Percentiles rank a stretch among this genome's conserved stretches.
Conservation (phyloP, 2,329 filamentous ascomycete genomes). For the Xylaria multiplex region DNA sequence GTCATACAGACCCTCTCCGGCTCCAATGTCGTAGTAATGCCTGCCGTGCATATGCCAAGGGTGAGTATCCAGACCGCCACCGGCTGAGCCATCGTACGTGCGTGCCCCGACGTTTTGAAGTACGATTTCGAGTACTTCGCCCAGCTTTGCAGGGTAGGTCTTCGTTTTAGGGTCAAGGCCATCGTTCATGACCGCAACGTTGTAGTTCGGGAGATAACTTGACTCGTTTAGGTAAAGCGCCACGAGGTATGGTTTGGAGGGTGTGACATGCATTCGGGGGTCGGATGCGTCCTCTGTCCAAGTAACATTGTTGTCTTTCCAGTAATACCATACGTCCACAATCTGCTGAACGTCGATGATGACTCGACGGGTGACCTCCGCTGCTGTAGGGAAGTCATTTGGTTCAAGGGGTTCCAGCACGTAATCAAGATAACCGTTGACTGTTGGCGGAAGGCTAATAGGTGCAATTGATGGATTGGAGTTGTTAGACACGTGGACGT, state of each 20-base stretch:
- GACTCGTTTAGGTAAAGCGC: constrained; percentile 31
- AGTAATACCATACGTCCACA: constrained; percentile 9
- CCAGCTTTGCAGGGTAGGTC: constrained; percentile 26
- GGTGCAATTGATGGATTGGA: constrained; percentile 24
- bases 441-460: constrained; percentile 22
- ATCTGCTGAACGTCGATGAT: constrained; percentile 34
- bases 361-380: constrained; percentile 30
- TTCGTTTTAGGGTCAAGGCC: constrained; percentile 28
- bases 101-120: constrained; percentile 25
- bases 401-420: constrained; percentile 25
- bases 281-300: constrained; percentile 31
- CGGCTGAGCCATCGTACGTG: constrained; percentile 20
- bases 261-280: constrained; percentile 17
- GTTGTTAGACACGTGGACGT: constrained; percentile 10
- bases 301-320: constrained; percentile 26
- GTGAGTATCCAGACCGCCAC: constrained; percentile 26
- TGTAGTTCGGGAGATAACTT: constrained; percentile 30
- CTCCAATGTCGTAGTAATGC: constrained; percentile 31
- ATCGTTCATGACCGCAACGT: constrained; percentile 20
- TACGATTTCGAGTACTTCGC: constrained; percentile 34
- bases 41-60: constrained; percentile 34
- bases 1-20: constrained; percentile 29
- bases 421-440: constrained; percentile 30
- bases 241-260: constrained; percentile 29
- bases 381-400: constrained; percentile 28